Evolutionary conservation across 768 basidiomycete species (phyloP).

Genomic region (Leccinum ochraceum): DNA sequence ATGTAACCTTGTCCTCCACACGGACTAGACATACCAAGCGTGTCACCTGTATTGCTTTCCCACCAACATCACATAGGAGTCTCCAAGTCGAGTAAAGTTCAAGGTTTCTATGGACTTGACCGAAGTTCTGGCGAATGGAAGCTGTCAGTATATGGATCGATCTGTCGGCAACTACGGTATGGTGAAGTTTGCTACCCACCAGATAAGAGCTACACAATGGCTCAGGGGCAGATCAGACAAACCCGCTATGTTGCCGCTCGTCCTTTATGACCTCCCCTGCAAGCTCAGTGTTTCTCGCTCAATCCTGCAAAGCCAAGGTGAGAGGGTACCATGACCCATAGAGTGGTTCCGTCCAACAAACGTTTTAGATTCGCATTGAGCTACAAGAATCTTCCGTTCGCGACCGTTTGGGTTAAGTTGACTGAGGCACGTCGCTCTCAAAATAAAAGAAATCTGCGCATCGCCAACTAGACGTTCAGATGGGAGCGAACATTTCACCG

Average conservation of each 20-base stretch:
- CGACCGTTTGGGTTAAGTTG: constrained; percentile 36
- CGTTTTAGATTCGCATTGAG: constrained; percentile 30
- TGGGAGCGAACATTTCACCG: constrained; percentile 28
- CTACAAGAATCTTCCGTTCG: constrained; percentile 35
- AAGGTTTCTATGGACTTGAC: background rate
- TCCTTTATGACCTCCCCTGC: constrained; percentile 38
- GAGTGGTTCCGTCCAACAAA: background rate
- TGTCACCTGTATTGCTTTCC: background rate
- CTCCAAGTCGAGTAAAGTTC: background rate
- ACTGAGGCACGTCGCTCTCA: constrained; percentile 26
- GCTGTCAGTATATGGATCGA: background rate
- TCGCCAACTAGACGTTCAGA: constrained; percentile 18
- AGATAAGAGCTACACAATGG: constrained; percentile 1
- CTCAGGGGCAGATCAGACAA: background rate
- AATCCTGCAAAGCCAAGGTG: constrained; percentile 42
- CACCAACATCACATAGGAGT: background rate
- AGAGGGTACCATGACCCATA: background rate
- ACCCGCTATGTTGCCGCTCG: constrained; percentile 29
- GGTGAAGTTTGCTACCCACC: background rate
- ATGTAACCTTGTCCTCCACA: too few relatives aligned
- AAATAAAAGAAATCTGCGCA: constrained; percentile 29
- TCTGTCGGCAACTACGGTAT: background rate
- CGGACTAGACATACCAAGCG: background rate
- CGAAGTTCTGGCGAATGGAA: background rate
- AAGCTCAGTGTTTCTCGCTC: constrained; percentile 30